These are phyloP conservation scores for Aspergillus persii DNA, from an alignment of 2,329 filamentous ascomycete genomes.

Conservation along the genomic window DNA sequence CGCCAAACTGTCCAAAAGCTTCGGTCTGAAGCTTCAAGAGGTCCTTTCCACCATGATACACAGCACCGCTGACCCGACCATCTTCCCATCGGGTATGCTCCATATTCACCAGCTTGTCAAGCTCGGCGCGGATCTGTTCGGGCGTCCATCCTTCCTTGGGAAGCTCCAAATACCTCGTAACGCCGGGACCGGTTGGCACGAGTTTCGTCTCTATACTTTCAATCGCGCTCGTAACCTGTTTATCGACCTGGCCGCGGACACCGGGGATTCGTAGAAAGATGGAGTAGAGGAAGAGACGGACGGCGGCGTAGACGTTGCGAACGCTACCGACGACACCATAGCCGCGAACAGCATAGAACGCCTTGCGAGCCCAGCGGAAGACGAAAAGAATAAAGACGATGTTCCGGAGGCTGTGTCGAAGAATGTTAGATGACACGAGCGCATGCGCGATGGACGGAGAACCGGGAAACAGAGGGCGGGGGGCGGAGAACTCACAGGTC, in stretches of 20 bases:
- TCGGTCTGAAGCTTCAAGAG: conserved; percentile 83
- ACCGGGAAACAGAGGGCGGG: not conserved
- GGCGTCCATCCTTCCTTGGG: conserved; percentile 80
- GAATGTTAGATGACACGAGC: not conserved
- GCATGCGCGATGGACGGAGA: not conserved
- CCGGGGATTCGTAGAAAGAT: conserved; percentile 83
- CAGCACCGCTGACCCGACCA: conserved; percentile 87
- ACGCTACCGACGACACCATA: conserved; percentile 81
- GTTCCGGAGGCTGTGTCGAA: conserved; percentile 68
- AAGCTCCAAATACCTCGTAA: conserved; percentile 71
- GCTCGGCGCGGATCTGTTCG: conserved; percentile 75
- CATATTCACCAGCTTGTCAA: conserved; percentile 76
- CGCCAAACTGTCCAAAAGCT: conserved; percentile 90
- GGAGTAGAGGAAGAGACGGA: conserved; percentile 74
- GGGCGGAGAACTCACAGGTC: conserved; percentile 40
- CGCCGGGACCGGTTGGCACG: conserved; percentile 67
- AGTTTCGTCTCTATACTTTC: conserved; percentile 81
- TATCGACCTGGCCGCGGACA: conserved; percentile 79
- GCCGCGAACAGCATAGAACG: conserved; percentile 80
- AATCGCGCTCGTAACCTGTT: conserved; percentile 77
- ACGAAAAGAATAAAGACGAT: conserved; percentile 87
- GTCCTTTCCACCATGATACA: conserved; percentile 88
- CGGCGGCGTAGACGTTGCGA: conserved; percentile 68
- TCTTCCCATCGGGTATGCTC: conserved; percentile 97
- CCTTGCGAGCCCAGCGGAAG: conserved; percentile 75